These are phyloP conservation scores for Discostella stelligeroides DNA, from an alignment of 108 stramenopile species.

Conservation along the genomic window DNA sequence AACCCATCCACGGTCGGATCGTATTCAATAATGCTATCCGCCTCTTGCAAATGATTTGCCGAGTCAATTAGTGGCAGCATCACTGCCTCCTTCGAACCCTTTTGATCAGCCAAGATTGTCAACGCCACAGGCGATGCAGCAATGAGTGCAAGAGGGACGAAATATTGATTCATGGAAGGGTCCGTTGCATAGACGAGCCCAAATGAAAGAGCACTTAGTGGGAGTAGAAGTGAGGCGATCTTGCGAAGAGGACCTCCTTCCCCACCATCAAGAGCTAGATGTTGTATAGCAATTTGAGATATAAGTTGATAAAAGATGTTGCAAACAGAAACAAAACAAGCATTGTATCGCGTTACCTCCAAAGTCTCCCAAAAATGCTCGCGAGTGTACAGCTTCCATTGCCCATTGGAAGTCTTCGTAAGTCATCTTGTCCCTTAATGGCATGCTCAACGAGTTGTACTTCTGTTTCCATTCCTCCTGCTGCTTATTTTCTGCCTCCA, in stretches of 20 bases:
- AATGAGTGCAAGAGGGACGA: conserved; percentile 34
- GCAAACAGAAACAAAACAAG: not conserved
- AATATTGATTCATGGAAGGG: conserved; percentile 40
- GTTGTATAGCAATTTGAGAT: too few species aligned
- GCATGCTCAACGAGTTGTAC: conserved; percentile 35
- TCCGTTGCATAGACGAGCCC: conserved; percentile 40
- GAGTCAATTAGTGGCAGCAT: conserved; percentile 80
- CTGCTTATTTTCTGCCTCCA: conserved; percentile 54
- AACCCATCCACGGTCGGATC: conserved; percentile 61
- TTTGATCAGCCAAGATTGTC: conserved; percentile 46
- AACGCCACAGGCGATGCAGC: conserved; percentile 57
- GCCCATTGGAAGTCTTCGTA: conserved; percentile 76
- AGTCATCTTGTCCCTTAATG: conserved; percentile 41
- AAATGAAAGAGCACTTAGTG: conserved; percentile 43
- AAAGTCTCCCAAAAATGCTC: conserved; percentile 71
- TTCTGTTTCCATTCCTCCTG: conserved; percentile 62
- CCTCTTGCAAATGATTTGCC: conserved; percentile 76
- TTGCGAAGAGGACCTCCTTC: conserved; percentile 46
- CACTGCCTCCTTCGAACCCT: conserved; percentile 58
- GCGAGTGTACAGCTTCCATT: conserved; percentile 86
- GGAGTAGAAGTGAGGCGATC: conserved; percentile 44
- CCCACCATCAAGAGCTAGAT: conserved; percentile 26
- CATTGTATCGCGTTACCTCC: conserved; percentile 27
- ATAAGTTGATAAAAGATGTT: not conserved
- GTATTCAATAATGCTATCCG: conserved; percentile 73